A percentile compares a stretch with the other conserved stretches of the same genome.
Evolutionary conservation across 1,284 basidiomycete genomes (phyloP).

Genomic region (Waitea zeae): DNA sequence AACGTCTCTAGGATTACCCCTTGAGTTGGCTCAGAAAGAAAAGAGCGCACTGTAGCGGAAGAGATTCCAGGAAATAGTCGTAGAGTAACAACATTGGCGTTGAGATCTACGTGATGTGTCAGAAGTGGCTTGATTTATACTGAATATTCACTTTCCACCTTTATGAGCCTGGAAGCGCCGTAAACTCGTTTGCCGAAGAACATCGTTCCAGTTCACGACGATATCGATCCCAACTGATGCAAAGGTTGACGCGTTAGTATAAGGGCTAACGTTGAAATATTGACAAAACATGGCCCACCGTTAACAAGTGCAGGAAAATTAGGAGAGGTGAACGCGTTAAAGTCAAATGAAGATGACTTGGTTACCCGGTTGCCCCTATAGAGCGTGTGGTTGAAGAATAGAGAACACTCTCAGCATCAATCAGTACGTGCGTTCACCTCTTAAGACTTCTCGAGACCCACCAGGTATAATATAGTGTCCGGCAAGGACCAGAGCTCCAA

Average conservation of each 20-base stretch:
- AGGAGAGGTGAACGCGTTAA: slow-evolving; percentile 76
- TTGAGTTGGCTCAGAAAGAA: slow-evolving; percentile 51
- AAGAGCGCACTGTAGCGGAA: slow-evolving; percentile 50
- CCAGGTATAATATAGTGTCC: slow-evolving; percentile 86
- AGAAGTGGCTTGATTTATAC: no score
- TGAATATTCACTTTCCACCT: no score
- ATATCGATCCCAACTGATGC: slow-evolving; percentile 87
- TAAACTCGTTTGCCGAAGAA: slow-evolving; percentile 62
- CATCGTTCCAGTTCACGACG: slow-evolving; percentile 71
- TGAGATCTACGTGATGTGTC: no score
- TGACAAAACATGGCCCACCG: slow-evolving; percentile 24
- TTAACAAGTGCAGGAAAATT: slow-evolving; percentile 78
- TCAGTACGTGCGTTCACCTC: no score
- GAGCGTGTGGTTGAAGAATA: slow-evolving; percentile 82
- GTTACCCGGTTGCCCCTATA: slow-evolving; percentile 79
- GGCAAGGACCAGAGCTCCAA: slow-evolving; percentile 77
- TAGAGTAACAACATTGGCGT: slow-evolving; percentile 34
- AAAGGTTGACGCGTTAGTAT: no score
- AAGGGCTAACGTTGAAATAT: neutral
- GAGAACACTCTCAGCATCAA: slow-evolving; percentile 45
- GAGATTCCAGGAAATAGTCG: slow-evolving; percentile 83
- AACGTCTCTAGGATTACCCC: slow-evolving; percentile 83
- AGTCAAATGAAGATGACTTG: slow-evolving; percentile 73
- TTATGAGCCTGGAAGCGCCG: slow-evolving; percentile 71
- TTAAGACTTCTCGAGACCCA: slow-evolving; percentile 14